phyloP scores from a whole-genome alignment of 257 asterid genomes.

The Marsdenia floribunda region DNA sequence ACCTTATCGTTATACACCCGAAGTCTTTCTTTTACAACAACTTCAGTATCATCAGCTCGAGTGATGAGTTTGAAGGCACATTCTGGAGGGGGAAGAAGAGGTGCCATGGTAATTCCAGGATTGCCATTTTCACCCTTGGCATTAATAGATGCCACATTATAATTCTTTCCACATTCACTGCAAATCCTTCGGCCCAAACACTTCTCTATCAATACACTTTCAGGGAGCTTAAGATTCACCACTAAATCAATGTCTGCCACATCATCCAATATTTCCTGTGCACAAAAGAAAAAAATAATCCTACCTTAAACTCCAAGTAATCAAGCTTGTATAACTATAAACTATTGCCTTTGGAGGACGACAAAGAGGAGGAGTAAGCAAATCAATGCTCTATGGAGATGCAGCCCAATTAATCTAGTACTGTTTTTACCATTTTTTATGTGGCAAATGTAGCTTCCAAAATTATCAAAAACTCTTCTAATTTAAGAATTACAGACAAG shows the following conservation, averaged over 20 bases:
- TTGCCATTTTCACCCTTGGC: slow-evolving; percentile 80
- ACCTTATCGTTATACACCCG: slow-evolving; percentile 80
- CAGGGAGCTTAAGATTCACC: slow-evolving; percentile 96
- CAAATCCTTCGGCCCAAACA: slow-evolving; percentile 96
- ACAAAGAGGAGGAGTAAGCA: not conserved
- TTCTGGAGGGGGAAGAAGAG: slow-evolving; percentile 77
- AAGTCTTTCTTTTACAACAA: slow-evolving; percentile 78
- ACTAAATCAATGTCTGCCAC: slow-evolving; percentile 92
- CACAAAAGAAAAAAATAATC: not conserved
- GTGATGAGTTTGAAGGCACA: slow-evolving; percentile 80
- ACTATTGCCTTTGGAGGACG: not conserved
- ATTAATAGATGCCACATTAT: slow-evolving; percentile 78
- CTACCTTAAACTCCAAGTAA: not conserved
- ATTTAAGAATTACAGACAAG: not conserved
- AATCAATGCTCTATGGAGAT: not conserved
- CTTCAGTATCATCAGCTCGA: slow-evolving; percentile 92
- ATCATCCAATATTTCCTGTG: slow-evolving; percentile 90
- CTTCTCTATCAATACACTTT: slow-evolving; percentile 74
- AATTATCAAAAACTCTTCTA: slow-evolving; percentile 3
- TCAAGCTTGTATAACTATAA: not conserved
- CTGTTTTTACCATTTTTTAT: not conserved
- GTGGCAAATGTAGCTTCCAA: not conserved
- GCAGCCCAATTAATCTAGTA: not conserved
- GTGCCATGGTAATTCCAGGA: slow-evolving; percentile 85
- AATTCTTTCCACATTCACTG: slow-evolving; percentile 86